A percentile compares a stretch with the other conserved stretches of the same genome.
Evolutionary conservation across 257 asterid genomes (phyloP).

Genomic region (Gentiana macrophylla): DNA sequence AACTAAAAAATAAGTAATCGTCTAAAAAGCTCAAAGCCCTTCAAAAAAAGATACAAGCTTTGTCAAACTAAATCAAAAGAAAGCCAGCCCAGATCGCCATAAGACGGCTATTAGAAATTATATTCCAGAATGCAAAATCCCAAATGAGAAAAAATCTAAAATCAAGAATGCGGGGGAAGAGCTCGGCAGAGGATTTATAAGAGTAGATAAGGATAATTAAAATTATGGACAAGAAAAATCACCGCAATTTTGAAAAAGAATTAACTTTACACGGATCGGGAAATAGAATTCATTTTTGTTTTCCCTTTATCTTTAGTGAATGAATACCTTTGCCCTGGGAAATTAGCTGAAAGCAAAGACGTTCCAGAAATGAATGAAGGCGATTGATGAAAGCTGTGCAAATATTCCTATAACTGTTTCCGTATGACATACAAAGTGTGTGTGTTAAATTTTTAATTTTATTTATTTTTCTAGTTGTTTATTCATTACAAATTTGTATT

Average conservation of each 20-base stretch:
- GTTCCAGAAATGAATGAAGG: slow-evolving; percentile 5
- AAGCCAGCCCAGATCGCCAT: slow-evolving; percentile 14
- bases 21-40: background rate
- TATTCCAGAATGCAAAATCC: slow-evolving; percentile 1
- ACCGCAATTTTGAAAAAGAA: slow-evolving; percentile 5
- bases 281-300: background rate
- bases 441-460: no score
- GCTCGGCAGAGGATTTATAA: slow-evolving; percentile 10
- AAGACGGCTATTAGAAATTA: slow-evolving; percentile 9
- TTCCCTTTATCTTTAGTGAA: slow-evolving; percentile 1
- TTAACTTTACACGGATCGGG: background rate
- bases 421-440: no score
- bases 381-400: background rate
- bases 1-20: slow-evolving; percentile 4
- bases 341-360: slow-evolving; percentile 7
- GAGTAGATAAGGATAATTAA: slow-evolving; percentile 24
- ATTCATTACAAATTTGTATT: no score
- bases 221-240: slow-evolving; percentile 25
- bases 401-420: no score
- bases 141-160: slow-evolving; percentile 2
- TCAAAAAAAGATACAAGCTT: slow-evolving; percentile 2
- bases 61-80: slow-evolving; percentile 11
- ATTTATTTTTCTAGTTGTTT: no score
- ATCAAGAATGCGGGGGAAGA: slow-evolving; percentile 6
- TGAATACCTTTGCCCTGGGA: slow-evolving; percentile 16